A percentile compares a stretch with the other conserved stretches of the same genome.
phyloP scores from a whole-genome alignment of 2,329 filamentous ascomycete species.

The Pseudogymnoascus sp. region DNA sequence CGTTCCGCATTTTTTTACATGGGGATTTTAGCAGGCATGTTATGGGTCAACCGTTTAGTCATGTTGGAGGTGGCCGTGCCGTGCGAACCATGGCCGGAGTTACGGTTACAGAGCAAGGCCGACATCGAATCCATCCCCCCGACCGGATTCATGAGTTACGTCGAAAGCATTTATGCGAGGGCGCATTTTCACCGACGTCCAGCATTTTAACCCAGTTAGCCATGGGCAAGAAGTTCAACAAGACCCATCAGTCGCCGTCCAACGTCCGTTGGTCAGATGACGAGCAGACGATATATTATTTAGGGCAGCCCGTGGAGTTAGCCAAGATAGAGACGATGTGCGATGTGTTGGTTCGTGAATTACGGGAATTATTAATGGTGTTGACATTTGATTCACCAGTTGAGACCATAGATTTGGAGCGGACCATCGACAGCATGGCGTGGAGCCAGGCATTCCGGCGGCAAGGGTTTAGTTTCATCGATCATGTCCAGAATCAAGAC shows the following conservation, averaged over 20 bases:
- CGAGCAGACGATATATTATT: background rate
- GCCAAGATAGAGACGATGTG: background rate
- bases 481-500: background rate
- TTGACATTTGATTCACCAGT: background rate
- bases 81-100: background rate
- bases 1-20: background rate
- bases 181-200: background rate
- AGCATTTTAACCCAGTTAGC: background rate
- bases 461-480: conserved; percentile 11
- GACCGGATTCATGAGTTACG: background rate
- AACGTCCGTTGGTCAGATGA: background rate
- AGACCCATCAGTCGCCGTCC: background rate
- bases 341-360: background rate
- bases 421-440: conserved; percentile 9
- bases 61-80: background rate
- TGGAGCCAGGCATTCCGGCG: conserved; percentile 8
- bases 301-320: background rate
- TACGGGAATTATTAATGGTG: background rate
- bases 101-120: background rate
- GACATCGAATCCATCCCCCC: background rate
- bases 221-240: background rate
- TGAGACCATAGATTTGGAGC: background rate
- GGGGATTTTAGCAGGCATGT: background rate
- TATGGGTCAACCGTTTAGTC: background rate
- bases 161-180: background rate